Percentiles rank a stretch among this genome's conserved stretches.
phyloP scores from a whole-genome alignment of 2,329 filamentous ascomycete species.

The Beauveria scarabaeidicola region DNA sequence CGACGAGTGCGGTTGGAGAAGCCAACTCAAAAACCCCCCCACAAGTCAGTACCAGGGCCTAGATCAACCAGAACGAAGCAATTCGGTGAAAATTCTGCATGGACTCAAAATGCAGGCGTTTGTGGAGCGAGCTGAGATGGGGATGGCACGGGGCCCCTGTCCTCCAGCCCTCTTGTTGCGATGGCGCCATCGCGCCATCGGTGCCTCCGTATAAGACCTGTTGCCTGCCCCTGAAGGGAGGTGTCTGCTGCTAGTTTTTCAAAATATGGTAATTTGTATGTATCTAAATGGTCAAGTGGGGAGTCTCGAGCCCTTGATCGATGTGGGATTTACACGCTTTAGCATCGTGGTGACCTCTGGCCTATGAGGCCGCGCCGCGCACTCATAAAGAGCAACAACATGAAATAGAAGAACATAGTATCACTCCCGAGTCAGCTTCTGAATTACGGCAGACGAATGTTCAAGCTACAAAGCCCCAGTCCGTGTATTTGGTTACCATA shows the following conservation, averaged over 20 bases:
- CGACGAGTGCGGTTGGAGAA: not conserved
- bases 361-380: too few species aligned
- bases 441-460: not conserved
- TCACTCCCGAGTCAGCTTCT: not conserved
- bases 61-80: not conserved
- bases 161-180: not conserved
- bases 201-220: not conserved
- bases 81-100: not conserved
- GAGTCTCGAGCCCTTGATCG: too few species aligned
- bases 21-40: not conserved
- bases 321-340: too few species aligned
- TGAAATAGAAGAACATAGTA: too few species aligned
- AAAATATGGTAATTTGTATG: not conserved
- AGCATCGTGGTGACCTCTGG: too few species aligned
- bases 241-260: not conserved
- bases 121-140: conserved; percentile 1
- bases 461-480: not conserved
- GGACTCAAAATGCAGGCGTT: not conserved
- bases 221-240: not conserved
- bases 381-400: too few species aligned
- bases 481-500: not conserved
- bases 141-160: not conserved
- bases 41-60: not conserved
- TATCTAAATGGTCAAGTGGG: not conserved
- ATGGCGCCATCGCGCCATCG: not conserved